Evolutionary conservation across 2,329 filamentous ascomycete genomes (phyloP), one percentile per base, ranked within the genome.

Genomic region (Pseudofabraea citricarpa): DNA sequence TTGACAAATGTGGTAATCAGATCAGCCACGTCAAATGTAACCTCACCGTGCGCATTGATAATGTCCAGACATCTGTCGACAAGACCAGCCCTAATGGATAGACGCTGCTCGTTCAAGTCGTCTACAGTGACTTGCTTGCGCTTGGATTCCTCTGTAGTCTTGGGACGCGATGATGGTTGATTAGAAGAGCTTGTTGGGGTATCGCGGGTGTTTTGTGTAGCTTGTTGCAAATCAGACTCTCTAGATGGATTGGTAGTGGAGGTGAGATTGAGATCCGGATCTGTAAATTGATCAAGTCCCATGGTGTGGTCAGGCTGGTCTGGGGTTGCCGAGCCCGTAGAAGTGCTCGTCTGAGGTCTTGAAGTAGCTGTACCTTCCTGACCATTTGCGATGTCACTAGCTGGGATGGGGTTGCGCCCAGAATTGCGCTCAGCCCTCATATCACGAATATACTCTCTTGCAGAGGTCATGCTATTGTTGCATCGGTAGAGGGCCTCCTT

Each of bases 1-100:
- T 77, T 59, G 64, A 85, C 78, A 19, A 89, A 83, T 3, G 84
- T 82, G 27, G 78, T 78, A 43, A 98, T 90, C 16, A 98, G 73
- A 56, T 96, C 90, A 0, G 90, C 81, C 36, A 98, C 73, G 58
- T 97, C 91, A 55, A 96, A 93, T 0, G 93, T 94, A 9, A 91
- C 82, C 53, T 87, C 83, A 12, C 90, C 84, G 55, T 97, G 90
- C 27, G 85, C 83, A 61, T 91, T 86, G 41, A 98, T 82, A 24
- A 97, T 82, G 56, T 96, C 90, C 18, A 98, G 72, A 52, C 87
- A 95, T 45, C 89, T 85, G 55, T 96, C 90, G 46, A 97, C 90
- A 43, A 97, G 67, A 44, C 87, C 83, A 16, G 79, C 73, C 29
- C 88, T 80, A 31, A 97, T 71, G n/a, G 73, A 75, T 4, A 76